Base-by-base conservation (phyloP, 345 rosid species). In the Euclidium syriacum region DNA sequence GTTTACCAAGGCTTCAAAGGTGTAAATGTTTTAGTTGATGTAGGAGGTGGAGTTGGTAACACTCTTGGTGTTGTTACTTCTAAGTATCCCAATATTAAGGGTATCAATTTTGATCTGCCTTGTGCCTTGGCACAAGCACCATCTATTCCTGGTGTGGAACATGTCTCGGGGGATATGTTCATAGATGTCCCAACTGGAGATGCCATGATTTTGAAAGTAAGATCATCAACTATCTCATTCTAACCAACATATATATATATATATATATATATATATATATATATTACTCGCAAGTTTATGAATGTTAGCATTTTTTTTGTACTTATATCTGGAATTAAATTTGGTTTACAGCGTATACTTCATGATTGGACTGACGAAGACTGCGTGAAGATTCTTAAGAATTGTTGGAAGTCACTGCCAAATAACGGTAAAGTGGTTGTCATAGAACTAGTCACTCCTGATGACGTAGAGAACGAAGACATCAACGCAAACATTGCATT, bases 151-250 rank as follows among this genome's bases (percentile, higher is more conserved):
- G 26, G 5, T 32, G 81, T 83, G 43, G 67, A 86, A 72, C 87
- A 82, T 84, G n/a, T n/a, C n/a, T n/a, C n/a, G n/a, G n/a, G n/a
- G n/a, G n/a, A n/a, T n/a, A n/a, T n/a, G n/a, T n/a, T 87, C 51
- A 75, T 49, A 0, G 79, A 83, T 25, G 72, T 80, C 38, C 95
- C 90, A 3, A 72, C 74, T 60, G 90, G 73, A 20, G 90, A 86
- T 39, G 86, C 88, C 65, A 79, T 84, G 52, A 82, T 84, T 80
- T 80, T 84, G 84, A 84, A 86, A 81, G 90, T 86, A 0, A 5
- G 6, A 27, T 53, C 11, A 8, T 5, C 33, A 29, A 29, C 20
- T 46, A n/a, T n/a, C n/a, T n/a, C n/a, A n/a, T n/a, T 34, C 0
- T 34, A 35, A 50, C 35, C n/a, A n/a, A n/a, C n/a, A n/a, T n/a